Base-by-base conservation (phyloP, 768 basidiomycete genomes). In the Trametes elegans region DNA sequence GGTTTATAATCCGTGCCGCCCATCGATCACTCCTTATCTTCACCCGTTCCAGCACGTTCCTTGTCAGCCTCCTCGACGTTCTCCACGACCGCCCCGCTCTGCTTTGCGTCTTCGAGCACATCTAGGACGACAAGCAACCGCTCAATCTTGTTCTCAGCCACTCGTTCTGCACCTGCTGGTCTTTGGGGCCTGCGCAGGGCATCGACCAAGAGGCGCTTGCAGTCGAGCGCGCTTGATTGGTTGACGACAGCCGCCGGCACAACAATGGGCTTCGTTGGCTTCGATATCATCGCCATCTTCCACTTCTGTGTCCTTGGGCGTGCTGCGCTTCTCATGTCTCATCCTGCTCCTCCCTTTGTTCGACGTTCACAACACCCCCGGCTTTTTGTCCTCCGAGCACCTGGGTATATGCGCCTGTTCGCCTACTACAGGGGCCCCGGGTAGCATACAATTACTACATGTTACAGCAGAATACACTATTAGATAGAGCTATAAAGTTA, bases 401-500 rank as follows among this genome's bases (percentile, higher is more conserved):
- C 26, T 14, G 11, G 24, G 24, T 27, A 45, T 31, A 45, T 31
- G n/a, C n/a, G n/a, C n/a, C n/a, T n/a, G n/a, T n/a, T n/a, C n/a
- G n/a, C n/a, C n/a, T n/a, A n/a, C 21, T 19, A 41, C 21, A 5
- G 6, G 21, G 8, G 2, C 11, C 21, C 3, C 8, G 19, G 13
- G n/a, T 18, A 39, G 34, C 24, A 21, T 36, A 27, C n/a, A 9
- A 49, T 40, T 54, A 59, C 41, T 44, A 42, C 36, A n/a, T 43
- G 41, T 29, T 59, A 59, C 57, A 59, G 57, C 57, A 59, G 13
- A 32, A 35, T 59, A 59, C 57, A 53, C 28, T 36, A 59, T 62
- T 63, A 63, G 53, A 63, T 63, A 60, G 53, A 58, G 53, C 43
- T 58, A 63, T 63, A 63, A 63, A 41, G 56, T 60, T 60, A 63